Conservation (phyloP, 768 basidiomycete species). For the Dentipellis sp. region DNA sequence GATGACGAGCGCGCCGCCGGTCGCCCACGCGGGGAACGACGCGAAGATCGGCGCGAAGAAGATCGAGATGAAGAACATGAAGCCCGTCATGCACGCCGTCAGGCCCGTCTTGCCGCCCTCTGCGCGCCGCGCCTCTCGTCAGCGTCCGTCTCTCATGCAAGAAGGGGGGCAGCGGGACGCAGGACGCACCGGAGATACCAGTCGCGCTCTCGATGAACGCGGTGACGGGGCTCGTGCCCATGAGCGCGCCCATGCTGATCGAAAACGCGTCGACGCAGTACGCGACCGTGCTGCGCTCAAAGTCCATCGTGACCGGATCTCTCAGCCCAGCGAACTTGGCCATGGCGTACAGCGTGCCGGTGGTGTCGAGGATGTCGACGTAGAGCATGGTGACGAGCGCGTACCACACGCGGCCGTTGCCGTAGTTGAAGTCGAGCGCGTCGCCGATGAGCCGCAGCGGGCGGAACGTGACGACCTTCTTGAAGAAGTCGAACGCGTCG, state of each 20-base stretch:
- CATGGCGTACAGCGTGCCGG: conserved; percentile 83
- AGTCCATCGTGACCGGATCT: conserved; percentile 77
- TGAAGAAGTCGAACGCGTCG: conserved; percentile 74
- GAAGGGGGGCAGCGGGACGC: no score
- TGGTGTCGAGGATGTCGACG: conserved; percentile 65
- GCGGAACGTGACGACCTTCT: conserved; percentile 72
- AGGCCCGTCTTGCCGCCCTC: conserved; percentile 88
- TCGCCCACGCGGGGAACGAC: conserved; percentile 81
- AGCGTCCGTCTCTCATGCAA: background rate
- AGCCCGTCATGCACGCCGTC: conserved; percentile 61
- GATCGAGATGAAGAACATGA: conserved; percentile 74
- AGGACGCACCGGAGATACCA: conserved; percentile 61
- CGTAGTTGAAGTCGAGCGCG: conserved; percentile 34
- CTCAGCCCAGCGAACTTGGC: conserved; percentile 86
- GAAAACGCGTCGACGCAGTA: conserved; percentile 79
- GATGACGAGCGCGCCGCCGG: conserved; percentile 76
- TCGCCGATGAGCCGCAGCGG: conserved; percentile 53
- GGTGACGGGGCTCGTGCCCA: conserved; percentile 77
- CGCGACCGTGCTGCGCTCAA: conserved; percentile 74
- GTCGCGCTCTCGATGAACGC: conserved; percentile 80
- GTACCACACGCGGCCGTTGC: conserved; percentile 76
- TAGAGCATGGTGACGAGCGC: conserved; percentile 85
- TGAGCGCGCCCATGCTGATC: conserved; percentile 72
- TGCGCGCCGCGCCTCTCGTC: conserved; percentile 16
- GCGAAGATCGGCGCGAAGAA: conserved; percentile 89